phyloP scores from a whole-genome alignment of 2,329 filamentous ascomycete genomes.

The Fusarium protoensiforme region DNA sequence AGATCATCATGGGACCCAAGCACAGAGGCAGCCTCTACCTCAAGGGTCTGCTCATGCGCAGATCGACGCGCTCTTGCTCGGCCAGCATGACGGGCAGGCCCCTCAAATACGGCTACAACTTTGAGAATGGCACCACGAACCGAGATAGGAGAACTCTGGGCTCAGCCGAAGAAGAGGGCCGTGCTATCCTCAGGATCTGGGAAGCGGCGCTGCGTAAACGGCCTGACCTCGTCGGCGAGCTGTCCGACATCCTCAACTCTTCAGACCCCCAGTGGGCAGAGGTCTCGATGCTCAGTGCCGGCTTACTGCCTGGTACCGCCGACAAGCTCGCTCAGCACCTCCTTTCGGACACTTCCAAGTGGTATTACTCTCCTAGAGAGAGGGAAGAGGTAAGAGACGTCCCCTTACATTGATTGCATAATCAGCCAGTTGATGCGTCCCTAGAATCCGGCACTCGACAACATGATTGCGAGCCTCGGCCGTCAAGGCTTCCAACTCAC shows the following conservation, averaged over 20 bases:
- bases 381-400: background rate
- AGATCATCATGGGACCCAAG: background rate
- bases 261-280: slow-evolving; percentile 12
- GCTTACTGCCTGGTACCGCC: background rate
- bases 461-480: slow-evolving; percentile 7
- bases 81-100: slow-evolving; percentile 16
- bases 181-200: slow-evolving; percentile 25
- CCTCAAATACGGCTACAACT: slow-evolving; percentile 27
- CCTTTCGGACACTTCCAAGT: background rate
- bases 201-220: background rate
- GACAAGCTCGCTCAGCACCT: slow-evolving; percentile 8
- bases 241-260: slow-evolving; percentile 22
- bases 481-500: slow-evolving; percentile 5
- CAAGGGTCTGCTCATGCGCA: slow-evolving; percentile 11
- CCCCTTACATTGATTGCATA: background rate
- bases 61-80: background rate
- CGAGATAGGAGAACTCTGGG: slow-evolving; percentile 1
- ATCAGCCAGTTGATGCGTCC: background rate
- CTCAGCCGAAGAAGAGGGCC: slow-evolving; percentile 1
- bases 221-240: background rate
- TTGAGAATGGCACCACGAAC: slow-evolving; percentile 1
- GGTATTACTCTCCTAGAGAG: slow-evolving; percentile 21
- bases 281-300: background rate
- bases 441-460: slow-evolving; percentile 4
- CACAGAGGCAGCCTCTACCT: slow-evolving; percentile 8